A percentile compares a stretch with the other conserved stretches of the same genome.
phyloP scores from a whole-genome alignment of 306 rosid species.

The Carpinus viminea region DNA sequence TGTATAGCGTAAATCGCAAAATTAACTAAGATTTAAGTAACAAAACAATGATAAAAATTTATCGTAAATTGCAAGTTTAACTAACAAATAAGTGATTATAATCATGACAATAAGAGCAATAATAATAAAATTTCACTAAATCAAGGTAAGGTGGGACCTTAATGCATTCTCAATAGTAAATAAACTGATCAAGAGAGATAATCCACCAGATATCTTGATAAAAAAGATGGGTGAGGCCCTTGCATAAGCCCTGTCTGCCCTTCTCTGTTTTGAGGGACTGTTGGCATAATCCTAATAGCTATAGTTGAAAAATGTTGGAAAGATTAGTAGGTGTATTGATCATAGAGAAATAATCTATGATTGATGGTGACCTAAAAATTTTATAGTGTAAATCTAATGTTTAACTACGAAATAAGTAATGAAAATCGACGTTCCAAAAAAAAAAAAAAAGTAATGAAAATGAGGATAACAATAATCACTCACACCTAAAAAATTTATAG shows the following conservation, averaged over 20 bases:
- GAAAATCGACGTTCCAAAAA: too few relatives aligned
- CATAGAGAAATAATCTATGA: not conserved
- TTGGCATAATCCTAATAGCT: not conserved
- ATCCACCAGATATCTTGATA: too few relatives aligned
- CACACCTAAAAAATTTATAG: too few relatives aligned
- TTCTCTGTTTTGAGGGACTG: not conserved
- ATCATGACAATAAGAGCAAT: not conserved
- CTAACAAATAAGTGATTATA: not conserved
- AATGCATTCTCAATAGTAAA: too few relatives aligned
- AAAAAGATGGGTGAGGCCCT: too few relatives aligned
- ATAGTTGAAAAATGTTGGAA: not conserved
- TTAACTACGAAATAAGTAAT: too few relatives aligned
- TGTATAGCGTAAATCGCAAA: too few relatives aligned
- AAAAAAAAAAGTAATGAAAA: too few relatives aligned
- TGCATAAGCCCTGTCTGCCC: too few relatives aligned
- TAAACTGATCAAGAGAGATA: too few relatives aligned
- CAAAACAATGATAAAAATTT: not conserved
- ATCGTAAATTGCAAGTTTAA: not conserved
- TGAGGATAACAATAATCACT: too few relatives aligned
- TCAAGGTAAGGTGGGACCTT: not conserved
- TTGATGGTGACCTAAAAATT: not conserved
- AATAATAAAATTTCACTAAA: not conserved
- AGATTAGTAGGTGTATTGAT: not conserved
- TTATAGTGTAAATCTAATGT: too few relatives aligned
- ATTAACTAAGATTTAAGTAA: not conserved